Evolutionary conservation across 495 filamentous ascomycete species (phyloP).

Genomic region (Xylaria scruposa): DNA sequence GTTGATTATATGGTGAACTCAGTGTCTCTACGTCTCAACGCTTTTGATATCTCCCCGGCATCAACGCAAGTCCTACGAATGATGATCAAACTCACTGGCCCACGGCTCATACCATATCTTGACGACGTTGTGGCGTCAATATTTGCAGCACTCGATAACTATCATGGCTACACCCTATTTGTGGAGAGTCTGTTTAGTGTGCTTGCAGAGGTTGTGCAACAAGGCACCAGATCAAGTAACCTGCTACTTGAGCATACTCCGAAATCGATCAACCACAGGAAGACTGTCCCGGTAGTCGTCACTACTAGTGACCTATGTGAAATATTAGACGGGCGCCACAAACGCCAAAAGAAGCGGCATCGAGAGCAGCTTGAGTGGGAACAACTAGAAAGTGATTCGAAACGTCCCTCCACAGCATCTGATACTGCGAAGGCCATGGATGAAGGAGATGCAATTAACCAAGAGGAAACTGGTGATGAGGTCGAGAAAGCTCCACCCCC

Average conservation of each 20-base stretch:
- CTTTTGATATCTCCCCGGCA: slow-evolving; percentile 87
- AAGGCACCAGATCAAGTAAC: slow-evolving; percentile 71
- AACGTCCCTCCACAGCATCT: slow-evolving; percentile 48
- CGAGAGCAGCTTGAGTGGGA: slow-evolving; percentile 44
- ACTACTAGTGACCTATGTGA: slow-evolving; percentile 41
- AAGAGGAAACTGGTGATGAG: slow-evolving; percentile 35
- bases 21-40: slow-evolving; percentile 85
- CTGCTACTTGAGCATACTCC: slow-evolving; percentile 51
- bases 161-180: slow-evolving; percentile 88
- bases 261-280: slow-evolving; percentile 46
- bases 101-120: slow-evolving; percentile 81
- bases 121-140: slow-evolving; percentile 90
- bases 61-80: slow-evolving; percentile 90
- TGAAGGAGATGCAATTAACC: slow-evolving; percentile 29
- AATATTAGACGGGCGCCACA: slow-evolving; percentile 43
- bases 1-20: slow-evolving; percentile 97
- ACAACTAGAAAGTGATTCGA: slow-evolving; percentile 39
- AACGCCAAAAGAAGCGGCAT: slow-evolving; percentile 43
- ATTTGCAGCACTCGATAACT: slow-evolving; percentile 88
- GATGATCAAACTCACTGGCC: slow-evolving; percentile 90
- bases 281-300: slow-evolving; percentile 32
- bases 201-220: slow-evolving; percentile 79
- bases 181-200: slow-evolving; percentile 87
- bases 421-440: slow-evolving; percentile 26
- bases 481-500: slow-evolving; percentile 54